phyloP scores from a whole-genome alignment of 371 early-diverging fungal genomes.

The Choanephora cucurbitarum region DNA sequence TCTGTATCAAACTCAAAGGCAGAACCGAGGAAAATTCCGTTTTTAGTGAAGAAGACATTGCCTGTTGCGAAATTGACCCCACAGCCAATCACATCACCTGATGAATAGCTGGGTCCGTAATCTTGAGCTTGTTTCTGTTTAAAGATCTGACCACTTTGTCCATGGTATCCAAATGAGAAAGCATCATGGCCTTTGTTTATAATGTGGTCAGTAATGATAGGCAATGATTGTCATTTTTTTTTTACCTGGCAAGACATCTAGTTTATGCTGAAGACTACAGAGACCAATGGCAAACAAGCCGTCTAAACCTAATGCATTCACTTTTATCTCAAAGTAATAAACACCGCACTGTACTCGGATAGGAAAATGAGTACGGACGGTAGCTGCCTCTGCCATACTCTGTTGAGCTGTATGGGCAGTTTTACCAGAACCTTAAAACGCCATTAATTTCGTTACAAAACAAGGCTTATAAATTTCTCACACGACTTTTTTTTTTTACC shows the following conservation, averaged over 20 bases:
- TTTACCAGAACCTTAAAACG: constrained; percentile 74
- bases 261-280: constrained; percentile 47
- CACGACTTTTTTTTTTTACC: constrained; percentile 34
- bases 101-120: constrained; percentile 87
- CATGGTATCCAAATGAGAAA: constrained; percentile 84
- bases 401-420: constrained; percentile 59
- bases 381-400: constrained; percentile 62
- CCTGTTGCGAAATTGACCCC: constrained; percentile 80
- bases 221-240: neutral
- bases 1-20: constrained; percentile 20
- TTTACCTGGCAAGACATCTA: constrained; percentile 80
- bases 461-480: too few species aligned
- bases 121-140: constrained; percentile 70
- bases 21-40: constrained; percentile 80
- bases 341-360: constrained; percentile 87
- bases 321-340: constrained; percentile 86
- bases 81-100: constrained; percentile 92
- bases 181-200: constrained; percentile 65
- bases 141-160: constrained; percentile 86
- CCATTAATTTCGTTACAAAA: too few species aligned
- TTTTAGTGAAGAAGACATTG: constrained; percentile 87
- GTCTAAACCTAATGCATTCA: constrained; percentile 82
- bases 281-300: constrained; percentile 92
- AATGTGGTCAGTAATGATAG: neutral
- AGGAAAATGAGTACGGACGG: constrained; percentile 76